phyloP scores from a whole-genome alignment of 73 alveolate species.

The Tetrahymena malaccensis region DNA sequence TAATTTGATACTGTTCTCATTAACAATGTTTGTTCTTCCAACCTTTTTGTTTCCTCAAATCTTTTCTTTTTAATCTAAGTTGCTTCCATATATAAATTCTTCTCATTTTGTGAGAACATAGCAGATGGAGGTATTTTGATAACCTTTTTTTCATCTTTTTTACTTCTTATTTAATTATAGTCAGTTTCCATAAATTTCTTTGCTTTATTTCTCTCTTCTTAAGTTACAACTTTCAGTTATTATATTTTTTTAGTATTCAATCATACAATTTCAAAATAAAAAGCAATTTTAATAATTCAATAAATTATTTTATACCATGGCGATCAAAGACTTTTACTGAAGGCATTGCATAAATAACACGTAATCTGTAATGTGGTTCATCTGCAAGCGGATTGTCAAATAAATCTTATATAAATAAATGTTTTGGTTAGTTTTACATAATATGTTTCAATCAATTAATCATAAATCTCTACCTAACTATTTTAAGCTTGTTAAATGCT shows the following conservation, averaged over 20 bases:
- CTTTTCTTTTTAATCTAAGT: conserved; percentile 45
- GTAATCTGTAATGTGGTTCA: conserved; percentile 91
- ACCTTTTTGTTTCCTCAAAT: conserved; percentile 41
- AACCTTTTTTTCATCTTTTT: conserved; percentile 44
- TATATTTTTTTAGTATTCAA: background rate
- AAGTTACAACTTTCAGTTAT: conserved; percentile 51
- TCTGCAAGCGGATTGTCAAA: conserved; percentile 94
- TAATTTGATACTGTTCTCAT: background rate
- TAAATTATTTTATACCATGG: conserved; percentile 40
- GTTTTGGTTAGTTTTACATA: background rate
- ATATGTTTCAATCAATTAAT: background rate
- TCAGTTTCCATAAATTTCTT: conserved; percentile 50
- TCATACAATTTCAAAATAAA: background rate
- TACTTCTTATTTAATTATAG: conserved; percentile 36
- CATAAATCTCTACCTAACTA: conserved; percentile 26
- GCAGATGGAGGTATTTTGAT: conserved; percentile 52
- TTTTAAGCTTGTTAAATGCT: conserved; percentile 69
- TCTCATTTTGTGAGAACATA: conserved; percentile 74
- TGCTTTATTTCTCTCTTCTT: conserved; percentile 79
- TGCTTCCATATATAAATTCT: conserved; percentile 77
- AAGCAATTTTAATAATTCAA: background rate
- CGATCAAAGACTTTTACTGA: conserved; percentile 78
- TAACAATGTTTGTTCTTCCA: conserved; percentile 24
- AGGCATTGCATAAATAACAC: conserved; percentile 82
- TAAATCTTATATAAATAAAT: conserved; percentile 45